Evolutionary conservation across 805 yeast species (phyloP).

Genomic region (Kluyveromyces siamensis): DNA sequence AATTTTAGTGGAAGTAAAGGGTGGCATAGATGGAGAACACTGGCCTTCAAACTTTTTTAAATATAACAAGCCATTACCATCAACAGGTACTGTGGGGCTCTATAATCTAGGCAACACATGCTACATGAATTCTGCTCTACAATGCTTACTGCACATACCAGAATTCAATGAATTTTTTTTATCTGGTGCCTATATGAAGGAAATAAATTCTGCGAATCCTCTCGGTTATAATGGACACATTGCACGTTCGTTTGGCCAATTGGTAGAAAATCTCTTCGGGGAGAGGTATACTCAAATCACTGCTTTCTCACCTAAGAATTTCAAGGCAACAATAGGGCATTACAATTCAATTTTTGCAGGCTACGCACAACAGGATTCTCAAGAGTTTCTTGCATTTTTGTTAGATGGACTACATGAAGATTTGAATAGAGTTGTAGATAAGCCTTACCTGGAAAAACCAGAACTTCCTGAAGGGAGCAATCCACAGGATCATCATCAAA

Average conservation of each 20-base stretch:
- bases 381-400: constrained; percentile 82
- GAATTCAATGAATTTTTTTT: constrained; percentile 72
- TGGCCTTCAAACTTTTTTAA: constrained; percentile 32
- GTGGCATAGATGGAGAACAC: constrained; percentile 16
- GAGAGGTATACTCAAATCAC: constrained; percentile 20
- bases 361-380: constrained; percentile 89
- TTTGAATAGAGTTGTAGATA: constrained; percentile 67
- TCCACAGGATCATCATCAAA: constrained; percentile 41
- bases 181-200: constrained; percentile 48
- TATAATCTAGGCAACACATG: constrained; percentile 83
- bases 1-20: constrained; percentile 29
- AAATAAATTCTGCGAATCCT: constrained; percentile 70
- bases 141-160: constrained; percentile 80
- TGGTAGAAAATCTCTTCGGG: constrained; percentile 53
- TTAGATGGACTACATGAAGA: constrained; percentile 93
- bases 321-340: constrained; percentile 70
- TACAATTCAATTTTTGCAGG: constrained; percentile 78
- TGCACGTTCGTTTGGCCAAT: constrained; percentile 63
- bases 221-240: constrained; percentile 78
- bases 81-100: constrained; percentile 51
- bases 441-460: constrained; percentile 86
- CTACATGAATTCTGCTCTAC: constrained; percentile 91
- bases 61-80: constrained; percentile 24
- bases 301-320: constrained; percentile 57
- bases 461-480: constrained; percentile 56